Conservation (phyloP, 495 filamentous ascomycete genomes). For the Aspergillus affinis region DNA sequence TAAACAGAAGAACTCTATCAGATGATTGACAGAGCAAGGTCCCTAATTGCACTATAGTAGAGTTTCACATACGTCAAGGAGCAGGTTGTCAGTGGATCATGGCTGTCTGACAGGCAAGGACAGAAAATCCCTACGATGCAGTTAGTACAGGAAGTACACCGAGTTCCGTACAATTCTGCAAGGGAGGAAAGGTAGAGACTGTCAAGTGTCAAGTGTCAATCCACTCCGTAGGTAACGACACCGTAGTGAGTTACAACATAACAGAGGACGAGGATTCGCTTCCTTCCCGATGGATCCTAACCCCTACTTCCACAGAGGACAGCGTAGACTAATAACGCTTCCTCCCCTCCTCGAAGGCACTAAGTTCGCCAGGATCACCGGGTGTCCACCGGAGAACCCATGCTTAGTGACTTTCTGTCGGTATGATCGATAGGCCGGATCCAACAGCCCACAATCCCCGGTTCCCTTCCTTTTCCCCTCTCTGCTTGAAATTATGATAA, state of each 20-base stretch:
- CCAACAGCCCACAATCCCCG: neutral
- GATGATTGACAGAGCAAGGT: no score
- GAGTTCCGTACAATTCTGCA: neutral
- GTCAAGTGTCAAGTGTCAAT: neutral
- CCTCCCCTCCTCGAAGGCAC: neutral
- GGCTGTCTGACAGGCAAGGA: neutral
- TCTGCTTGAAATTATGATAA: neutral
- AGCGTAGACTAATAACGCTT: neutral
- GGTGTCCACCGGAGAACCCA: neutral
- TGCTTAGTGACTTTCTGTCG: neutral
- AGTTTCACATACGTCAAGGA: no score
- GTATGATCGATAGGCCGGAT: neutral
- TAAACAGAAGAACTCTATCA: no score
- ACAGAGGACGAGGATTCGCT: no score
- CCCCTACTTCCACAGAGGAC: neutral
- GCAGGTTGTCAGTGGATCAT: no score
- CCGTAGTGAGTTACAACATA: no score
- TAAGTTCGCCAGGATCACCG: neutral
- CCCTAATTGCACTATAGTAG: no score
- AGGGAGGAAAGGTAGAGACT: neutral
- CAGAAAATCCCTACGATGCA: neutral
- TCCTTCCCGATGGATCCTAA: neutral
- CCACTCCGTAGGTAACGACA: no score
- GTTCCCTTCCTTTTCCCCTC: neutral
- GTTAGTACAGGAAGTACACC: no score